These are phyloP conservation scores for Ophiostoma montium DNA, from an alignment of 2,329 filamentous ascomycete species.

Conservation along the genomic window DNA sequence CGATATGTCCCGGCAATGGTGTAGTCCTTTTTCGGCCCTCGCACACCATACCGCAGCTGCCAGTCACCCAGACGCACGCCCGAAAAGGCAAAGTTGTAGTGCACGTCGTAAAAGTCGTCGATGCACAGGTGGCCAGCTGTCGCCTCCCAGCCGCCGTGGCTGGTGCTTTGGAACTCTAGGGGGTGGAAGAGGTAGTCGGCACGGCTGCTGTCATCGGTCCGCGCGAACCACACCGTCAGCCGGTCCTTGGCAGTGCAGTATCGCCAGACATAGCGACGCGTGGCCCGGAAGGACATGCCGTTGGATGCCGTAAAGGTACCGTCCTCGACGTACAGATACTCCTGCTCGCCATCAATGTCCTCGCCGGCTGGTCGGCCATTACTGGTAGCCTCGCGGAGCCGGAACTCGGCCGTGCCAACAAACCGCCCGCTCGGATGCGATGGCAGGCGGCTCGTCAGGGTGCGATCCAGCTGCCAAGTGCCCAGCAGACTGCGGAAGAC, in stretches of 20 bases:
- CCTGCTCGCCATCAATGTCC: constrained; percentile 24
- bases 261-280: constrained; percentile 56
- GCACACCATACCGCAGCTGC: constrained; percentile 50
- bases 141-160: constrained; percentile 39
- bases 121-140: constrained; percentile 56
- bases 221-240: constrained; percentile 61
- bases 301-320: constrained; percentile 43
- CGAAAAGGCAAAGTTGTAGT: constrained; percentile 51
- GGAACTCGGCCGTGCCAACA: constrained; percentile 49
- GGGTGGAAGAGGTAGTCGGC: constrained; percentile 66
- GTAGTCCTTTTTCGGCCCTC: constrained; percentile 63
- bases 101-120: constrained; percentile 56
- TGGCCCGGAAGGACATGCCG: constrained; percentile 40
- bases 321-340: constrained; percentile 57
- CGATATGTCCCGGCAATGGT: constrained; percentile 41
- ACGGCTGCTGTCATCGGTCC: constrained; percentile 42
- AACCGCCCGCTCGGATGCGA: constrained; percentile 52
- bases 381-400: constrained; percentile 43
- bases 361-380: constrained; percentile 25
- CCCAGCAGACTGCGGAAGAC: constrained; percentile 60
- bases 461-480: constrained; percentile 48
- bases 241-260: constrained; percentile 47
- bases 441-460: constrained; percentile 37
- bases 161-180: constrained; percentile 38
- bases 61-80: constrained; percentile 43